Evolutionary conservation across 1,284 basidiomycete genomes (phyloP).

Genomic region (Cryptococcus depauperatus): DNA sequence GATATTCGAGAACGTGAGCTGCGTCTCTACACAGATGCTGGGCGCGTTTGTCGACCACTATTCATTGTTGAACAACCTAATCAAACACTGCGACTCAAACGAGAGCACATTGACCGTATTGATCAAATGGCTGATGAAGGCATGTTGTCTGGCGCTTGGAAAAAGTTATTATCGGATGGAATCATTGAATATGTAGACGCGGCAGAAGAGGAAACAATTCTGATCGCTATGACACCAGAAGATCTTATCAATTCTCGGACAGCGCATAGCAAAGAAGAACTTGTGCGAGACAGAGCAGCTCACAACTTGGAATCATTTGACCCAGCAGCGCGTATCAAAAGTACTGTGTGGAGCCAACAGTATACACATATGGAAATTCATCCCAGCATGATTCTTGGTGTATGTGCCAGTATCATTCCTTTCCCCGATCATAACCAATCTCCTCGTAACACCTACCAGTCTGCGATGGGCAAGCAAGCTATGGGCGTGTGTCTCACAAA

Average conservation of each 20-base stretch:
- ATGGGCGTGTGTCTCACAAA: conserved; percentile 99
- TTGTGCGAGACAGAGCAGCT: conserved; percentile 48
- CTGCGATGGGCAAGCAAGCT: conserved; percentile 99
- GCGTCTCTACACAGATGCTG: conserved; percentile 90
- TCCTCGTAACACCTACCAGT: conserved; percentile 98
- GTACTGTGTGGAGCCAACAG: conserved; percentile 69
- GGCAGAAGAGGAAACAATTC: conserved; percentile 97
- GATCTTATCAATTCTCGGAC: conserved; percentile 71
- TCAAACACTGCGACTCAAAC: conserved; percentile 66
- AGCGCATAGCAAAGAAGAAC: conserved; percentile 25
- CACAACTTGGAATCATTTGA: conserved; percentile 56
- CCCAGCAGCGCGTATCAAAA: conserved; percentile 78
- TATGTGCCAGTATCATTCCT: conserved; percentile 97
- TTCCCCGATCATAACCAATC: conserved; percentile 99
- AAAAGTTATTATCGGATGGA: conserved; percentile 74
- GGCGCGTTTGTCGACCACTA: conserved; percentile 89
- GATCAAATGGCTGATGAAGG: conserved; percentile 50
- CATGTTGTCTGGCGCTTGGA: conserved; percentile 62
- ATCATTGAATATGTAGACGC: conserved; percentile 94
- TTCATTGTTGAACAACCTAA: conserved; percentile 89
- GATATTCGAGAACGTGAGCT: conserved; percentile 95
- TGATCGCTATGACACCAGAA: conserved; percentile 98
- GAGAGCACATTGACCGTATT: conserved; percentile 64
- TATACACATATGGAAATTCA: conserved; percentile 99
- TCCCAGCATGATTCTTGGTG: conserved; percentile 96